Evolutionary conservation across 192 early-diverging fungal genomes (phyloP), one percentile per base, ranked within the genome.

Genomic region (Bifiguratus adelaidae): DNA sequence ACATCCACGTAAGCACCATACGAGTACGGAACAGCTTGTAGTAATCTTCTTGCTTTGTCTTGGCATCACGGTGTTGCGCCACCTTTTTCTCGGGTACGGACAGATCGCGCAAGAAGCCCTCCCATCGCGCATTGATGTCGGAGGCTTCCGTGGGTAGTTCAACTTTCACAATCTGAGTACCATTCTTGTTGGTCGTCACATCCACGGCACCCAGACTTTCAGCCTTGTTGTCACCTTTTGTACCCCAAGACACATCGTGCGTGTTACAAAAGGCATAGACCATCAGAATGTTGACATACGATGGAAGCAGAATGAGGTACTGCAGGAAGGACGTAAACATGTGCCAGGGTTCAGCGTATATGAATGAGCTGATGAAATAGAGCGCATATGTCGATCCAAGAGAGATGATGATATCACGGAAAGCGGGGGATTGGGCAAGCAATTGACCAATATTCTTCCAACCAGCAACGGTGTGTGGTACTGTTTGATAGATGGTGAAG

Each of bases 211-310:
- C 85, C 20, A 89, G 73, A 48, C 77, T 78, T 11, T 57, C 46
- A n/a, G 55, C 46, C 37, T 51, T 66, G 48, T 88, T 89, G 67
- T 88, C 86, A 53, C 90, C 86, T 70, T 93, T 93, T 21, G 90
- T 93, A 43, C 90, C 92, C 92, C 90, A 95, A 1, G 86, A 85
- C 45, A 95, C 88, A 56, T 93, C 92, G 72, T 93, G 90, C 0
- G 88, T 83, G 77, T 95, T 95, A 55, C 85, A 89, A 71, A 92
- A 93, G 2, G 91, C 86, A 38, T 92, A 94, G 19, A 94, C 83
- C 80, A 81, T 89, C 30, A 95, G 65, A 59, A 95, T 92, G 70
- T 93, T 95, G 55, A 87, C 71, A 42, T 85, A 95, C 30, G 82
- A 80, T 19, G 92, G 92, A 58, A 91, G 61, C 47, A 90, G 76